Conservation (phyloP, 257 asterid genomes). For the Echium plantagineum region DNA sequence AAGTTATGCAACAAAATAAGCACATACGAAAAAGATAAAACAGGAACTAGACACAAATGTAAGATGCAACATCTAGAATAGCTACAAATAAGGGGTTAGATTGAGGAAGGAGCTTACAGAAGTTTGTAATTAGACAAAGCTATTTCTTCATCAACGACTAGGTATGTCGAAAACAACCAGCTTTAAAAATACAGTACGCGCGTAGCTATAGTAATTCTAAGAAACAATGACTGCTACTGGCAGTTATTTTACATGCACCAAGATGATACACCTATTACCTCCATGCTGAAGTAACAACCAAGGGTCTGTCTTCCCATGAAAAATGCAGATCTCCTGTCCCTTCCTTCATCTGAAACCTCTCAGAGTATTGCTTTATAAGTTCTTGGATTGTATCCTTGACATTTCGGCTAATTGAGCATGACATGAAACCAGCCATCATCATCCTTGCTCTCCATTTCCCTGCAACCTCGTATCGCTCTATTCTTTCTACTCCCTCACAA, state of each 20-base stretch:
- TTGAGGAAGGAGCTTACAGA: neutral
- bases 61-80: too few species aligned
- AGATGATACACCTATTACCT: slow-evolving; percentile 15
- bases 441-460: slow-evolving; percentile 97
- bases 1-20: too few species aligned
- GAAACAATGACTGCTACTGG: neutral
- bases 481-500: slow-evolving; percentile 86
- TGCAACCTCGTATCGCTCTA: slow-evolving; percentile 85
- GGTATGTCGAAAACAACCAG: neutral
- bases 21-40: too few species aligned
- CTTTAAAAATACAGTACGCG: slow-evolving; percentile 1
- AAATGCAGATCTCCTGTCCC: slow-evolving; percentile 75
- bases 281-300: slow-evolving; percentile 83
- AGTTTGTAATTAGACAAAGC: neutral
- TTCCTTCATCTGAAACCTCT: slow-evolving; percentile 53
- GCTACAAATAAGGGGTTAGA: too few species aligned
- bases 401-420: slow-evolving; percentile 49
- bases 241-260: neutral
- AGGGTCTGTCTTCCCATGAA: slow-evolving; percentile 81
- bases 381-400: slow-evolving; percentile 45
- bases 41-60: too few species aligned
- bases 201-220: slow-evolving; percentile 7
- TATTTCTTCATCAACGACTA: neutral
- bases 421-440: slow-evolving; percentile 84
- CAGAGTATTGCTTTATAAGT: slow-evolving; percentile 56